Evolutionary conservation across 352 stramenopile genomes (phyloP).

Genomic region (Phytopythium montanum): DNA sequence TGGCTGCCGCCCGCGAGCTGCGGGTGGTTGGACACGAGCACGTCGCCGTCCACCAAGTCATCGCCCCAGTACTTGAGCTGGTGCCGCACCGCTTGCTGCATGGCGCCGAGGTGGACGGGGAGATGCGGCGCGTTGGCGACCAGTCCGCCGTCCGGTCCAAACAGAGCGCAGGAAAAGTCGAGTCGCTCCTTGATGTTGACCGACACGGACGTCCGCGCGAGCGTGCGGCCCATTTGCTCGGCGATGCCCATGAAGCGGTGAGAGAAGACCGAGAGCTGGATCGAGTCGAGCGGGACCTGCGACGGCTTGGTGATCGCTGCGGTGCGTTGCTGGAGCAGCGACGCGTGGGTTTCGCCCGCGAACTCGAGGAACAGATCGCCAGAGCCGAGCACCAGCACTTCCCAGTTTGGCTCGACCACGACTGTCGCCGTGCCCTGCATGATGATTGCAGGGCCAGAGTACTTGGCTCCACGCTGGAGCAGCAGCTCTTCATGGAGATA

Average conservation of each 20-base stretch:
- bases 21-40: conserved; percentile 99
- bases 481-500: conserved; percentile 92
- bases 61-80: conserved; percentile 90
- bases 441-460: conserved; percentile 94
- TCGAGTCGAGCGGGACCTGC: conserved; percentile 87
- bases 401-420: conserved; percentile 95
- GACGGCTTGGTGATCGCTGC: conserved; percentile 14
- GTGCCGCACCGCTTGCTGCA: conserved; percentile 97
- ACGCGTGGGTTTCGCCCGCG: conserved; percentile 18
- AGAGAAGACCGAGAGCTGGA: conserved; percentile 96
- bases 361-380: conserved; percentile 95
- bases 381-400: conserved; percentile 88
- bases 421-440: conserved; percentile 98
- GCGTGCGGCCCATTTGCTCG: conserved; percentile 98
- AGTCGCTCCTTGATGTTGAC: conserved; percentile 99
- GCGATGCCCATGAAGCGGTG: conserved; percentile 99
- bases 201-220: conserved; percentile 95
- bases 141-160: conserved; percentile 96
- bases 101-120: conserved; percentile 98
- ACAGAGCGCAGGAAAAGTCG: conserved; percentile 99
- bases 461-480: conserved; percentile 60
- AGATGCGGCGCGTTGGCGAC: conserved; percentile 99
- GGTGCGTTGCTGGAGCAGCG: conserved; percentile 9
- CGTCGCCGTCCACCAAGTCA: conserved; percentile 94
- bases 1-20: conserved; percentile 96